Conservation (phyloP, 139 green algal species). For the Chlamydomonas incerta region DNA sequence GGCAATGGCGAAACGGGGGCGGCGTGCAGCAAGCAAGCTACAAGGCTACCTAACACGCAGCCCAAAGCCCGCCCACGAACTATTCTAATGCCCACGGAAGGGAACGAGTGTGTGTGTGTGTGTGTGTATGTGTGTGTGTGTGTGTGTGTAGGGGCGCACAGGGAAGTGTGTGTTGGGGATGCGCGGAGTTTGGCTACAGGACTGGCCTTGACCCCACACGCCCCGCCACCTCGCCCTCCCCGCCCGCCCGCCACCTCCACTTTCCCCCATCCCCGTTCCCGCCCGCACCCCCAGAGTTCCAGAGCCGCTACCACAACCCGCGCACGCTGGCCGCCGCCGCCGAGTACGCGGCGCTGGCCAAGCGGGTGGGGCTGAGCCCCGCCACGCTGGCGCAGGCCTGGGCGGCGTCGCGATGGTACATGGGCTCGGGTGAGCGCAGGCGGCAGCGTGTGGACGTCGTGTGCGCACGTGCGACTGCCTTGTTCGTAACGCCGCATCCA, state of each 20-base stretch:
- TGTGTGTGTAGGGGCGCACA: neutral
- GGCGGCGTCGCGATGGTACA: neutral
- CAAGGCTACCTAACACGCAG: no score
- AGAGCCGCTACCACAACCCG: constrained; percentile 64
- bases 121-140: neutral
- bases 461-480: no score
- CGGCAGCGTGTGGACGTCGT: no score
- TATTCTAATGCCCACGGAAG: no score
- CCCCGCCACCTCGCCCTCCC: no score
- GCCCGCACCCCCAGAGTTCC: constrained; percentile 45
- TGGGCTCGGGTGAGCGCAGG: neutral
- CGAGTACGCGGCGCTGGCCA: constrained; percentile 77
- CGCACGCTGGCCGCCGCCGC: constrained; percentile 51
- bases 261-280: constrained; percentile 3
- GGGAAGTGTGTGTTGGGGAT: no score
- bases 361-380: constrained; percentile 62
- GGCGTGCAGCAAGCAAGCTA: no score
- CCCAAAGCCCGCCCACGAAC: no score
- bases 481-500: no score
- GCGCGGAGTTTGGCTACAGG: no score
- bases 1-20: neutral
- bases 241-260: neutral
- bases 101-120: no score
- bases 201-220: neutral
- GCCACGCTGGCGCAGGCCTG: constrained; percentile 60